A percentile compares a stretch with the other conserved stretches of the same genome.
Evolutionary conservation across 371 early-diverging fungal species (phyloP).

Genomic region (Mortierella sp.): DNA sequence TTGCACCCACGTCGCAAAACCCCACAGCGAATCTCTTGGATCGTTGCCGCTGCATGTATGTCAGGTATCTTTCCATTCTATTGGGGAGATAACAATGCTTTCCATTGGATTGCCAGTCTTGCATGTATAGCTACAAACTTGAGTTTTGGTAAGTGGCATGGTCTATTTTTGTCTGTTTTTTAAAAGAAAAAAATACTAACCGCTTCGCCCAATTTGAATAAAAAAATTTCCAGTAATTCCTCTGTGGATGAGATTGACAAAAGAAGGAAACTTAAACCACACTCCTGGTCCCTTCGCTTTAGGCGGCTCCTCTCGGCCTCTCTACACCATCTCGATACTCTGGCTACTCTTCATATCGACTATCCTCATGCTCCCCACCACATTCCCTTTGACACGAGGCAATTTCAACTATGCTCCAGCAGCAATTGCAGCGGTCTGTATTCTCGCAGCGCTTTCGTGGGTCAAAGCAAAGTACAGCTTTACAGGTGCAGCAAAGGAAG

Average conservation of each 20-base stretch:
- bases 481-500: constrained; percentile 37
- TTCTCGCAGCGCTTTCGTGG: constrained; percentile 31
- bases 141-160: constrained; percentile 25
- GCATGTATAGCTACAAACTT: constrained; percentile 39
- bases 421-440: constrained; percentile 1
- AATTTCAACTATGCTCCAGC: constrained; percentile 40
- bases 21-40: constrained; percentile 42
- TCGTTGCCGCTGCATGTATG: constrained; percentile 24
- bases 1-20: constrained; percentile 28
- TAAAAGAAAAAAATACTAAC: background rate
- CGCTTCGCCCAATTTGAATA: background rate
- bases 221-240: constrained; percentile 28
- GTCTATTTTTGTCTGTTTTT: background rate
- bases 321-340: constrained; percentile 28
- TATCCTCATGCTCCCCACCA: constrained; percentile 32
- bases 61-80: constrained; percentile 44
- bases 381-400: constrained; percentile 31
- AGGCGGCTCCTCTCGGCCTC: constrained; percentile 14
- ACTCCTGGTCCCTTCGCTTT: constrained; percentile 24
- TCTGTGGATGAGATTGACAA: constrained; percentile 34
- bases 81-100: constrained; percentile 44
- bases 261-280: constrained; percentile 24
- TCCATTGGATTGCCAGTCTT: constrained; percentile 40
- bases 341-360: constrained; percentile 37
- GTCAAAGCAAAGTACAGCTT: constrained; percentile 39